Base-by-base conservation (phyloP, 257 asterid genomes). In the Datura wrightii region DNA sequence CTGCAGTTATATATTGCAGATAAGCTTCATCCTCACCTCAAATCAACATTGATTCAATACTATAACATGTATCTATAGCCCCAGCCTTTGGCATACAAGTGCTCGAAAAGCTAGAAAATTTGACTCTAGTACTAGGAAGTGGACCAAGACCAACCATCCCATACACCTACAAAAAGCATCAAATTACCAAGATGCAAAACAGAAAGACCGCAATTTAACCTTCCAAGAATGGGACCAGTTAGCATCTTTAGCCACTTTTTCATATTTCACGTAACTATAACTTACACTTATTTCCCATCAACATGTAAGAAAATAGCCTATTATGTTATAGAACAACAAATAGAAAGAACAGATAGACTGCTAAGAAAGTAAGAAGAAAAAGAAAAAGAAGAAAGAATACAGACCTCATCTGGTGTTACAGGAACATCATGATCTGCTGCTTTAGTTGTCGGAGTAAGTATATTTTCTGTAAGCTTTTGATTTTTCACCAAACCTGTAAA, bases 351-450 rank as follows among this genome's bases (percentile, higher is more conserved):
- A 42, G 18, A 54, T 7, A 36, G 48, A 5, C 56, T 79, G 31
- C 58, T 78, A 80, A 19, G 50, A 34, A 83, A 79, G 62, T 70
- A 56, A 55, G 72, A 10, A 82, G 39, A 9, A 37, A 82, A 65
- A 84, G 55, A 58, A 37, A 48, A 13, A n/a, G 58, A 31, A 36
- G 71, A 42, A 24, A 7, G 19, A 70, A 54, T 39, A 34, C 83
- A 85, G 86, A 97, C 98, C 98, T 95, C 97, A 72, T 95, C 91
- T 3, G 95, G 97, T 37, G 98, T 90, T 74, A 95, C 90, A 55
- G 99, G 99, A 84, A 93, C 97, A 91, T 97, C 99, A 83, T 94
- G 99, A 89, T 97, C 97, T 10, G 91, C 98, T 37, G 97, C 97
- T 95, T 97, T 97, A 71, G 97, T 95, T 15, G 98, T 95, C 0